A percentile compares a stretch with the other conserved stretches of the same genome.
Evolutionary conservation across 2,329 filamentous ascomycete species (phyloP).

Genomic region (Orbilia quercus): DNA sequence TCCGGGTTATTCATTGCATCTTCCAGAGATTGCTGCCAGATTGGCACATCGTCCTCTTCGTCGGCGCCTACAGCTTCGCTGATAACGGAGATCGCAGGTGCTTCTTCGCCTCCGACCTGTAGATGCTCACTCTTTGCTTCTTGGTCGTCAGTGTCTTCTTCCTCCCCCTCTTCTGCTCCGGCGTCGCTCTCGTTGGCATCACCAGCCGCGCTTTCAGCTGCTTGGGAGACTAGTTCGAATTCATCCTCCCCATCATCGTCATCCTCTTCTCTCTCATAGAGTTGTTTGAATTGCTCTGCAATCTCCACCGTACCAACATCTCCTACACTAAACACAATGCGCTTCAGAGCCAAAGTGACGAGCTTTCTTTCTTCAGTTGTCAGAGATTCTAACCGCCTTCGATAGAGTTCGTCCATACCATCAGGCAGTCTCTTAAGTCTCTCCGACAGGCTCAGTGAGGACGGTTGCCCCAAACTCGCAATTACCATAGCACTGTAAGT

Average conservation of each 20-base stretch:
- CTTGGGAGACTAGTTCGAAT: constrained; percentile 26
- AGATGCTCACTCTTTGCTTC: constrained; percentile 1
- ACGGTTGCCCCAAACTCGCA: constrained; percentile 49
- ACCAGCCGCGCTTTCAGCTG: background rate
- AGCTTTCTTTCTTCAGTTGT: constrained; percentile 50
- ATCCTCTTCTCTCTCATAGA: constrained; percentile 30
- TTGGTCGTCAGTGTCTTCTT: too few species aligned
- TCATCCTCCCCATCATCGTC: constrained; percentile 17
- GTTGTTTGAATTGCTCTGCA: constrained; percentile 48
- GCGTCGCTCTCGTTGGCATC: constrained; percentile 1
- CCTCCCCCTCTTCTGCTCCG: background rate
- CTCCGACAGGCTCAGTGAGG: constrained; percentile 36
- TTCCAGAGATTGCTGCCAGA: constrained; percentile 28
- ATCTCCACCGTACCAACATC: constrained; percentile 53
- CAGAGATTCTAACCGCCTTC: constrained; percentile 36
- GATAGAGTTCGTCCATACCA: constrained; percentile 53
- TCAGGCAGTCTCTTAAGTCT: constrained; percentile 46
- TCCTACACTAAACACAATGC: constrained; percentile 42
- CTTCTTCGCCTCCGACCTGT: constrained; percentile 9
- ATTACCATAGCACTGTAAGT: constrained; percentile 55
- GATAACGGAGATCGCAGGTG: constrained; percentile 34
- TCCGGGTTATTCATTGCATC: constrained; percentile 44
- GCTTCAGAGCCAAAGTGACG: constrained; percentile 42
- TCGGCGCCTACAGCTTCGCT: constrained; percentile 5
- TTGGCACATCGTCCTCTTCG: constrained; percentile 10